phyloP scores from a whole-genome alignment of 768 basidiomycete species.

The Tulasnella sp. region DNA sequence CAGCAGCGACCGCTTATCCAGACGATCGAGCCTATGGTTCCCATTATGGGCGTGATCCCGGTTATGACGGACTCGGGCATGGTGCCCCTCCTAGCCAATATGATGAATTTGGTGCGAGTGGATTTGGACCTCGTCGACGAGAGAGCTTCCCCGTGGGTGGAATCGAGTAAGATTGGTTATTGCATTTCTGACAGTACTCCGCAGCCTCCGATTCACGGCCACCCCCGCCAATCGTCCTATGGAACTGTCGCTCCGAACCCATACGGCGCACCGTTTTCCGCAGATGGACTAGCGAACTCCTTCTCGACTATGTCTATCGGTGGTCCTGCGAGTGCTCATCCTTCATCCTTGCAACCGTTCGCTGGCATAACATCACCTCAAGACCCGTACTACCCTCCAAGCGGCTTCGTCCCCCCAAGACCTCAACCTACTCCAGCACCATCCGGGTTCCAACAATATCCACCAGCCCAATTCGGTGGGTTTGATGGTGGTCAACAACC shows the following conservation, averaged over 20 bases:
- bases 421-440: constrained; percentile 20
- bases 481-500: constrained; percentile 21
- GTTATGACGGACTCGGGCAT: constrained; percentile 34
- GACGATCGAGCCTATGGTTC: constrained; percentile 41
- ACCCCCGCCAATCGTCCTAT: constrained; percentile 28
- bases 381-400: constrained; percentile 15
- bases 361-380: background rate
- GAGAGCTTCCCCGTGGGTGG: constrained; percentile 60
- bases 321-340: constrained; percentile 12
- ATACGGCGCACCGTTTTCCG: constrained; percentile 11
- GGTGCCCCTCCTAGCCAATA: constrained; percentile 45
- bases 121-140: constrained; percentile 47
- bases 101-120: constrained; percentile 56
- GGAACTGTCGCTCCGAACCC: constrained; percentile 20
- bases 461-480: constrained; percentile 19
- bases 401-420: constrained; percentile 20
- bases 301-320: constrained; percentile 23
- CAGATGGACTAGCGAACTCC: constrained; percentile 23
- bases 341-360: constrained; percentile 12
- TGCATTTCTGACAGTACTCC: background rate
- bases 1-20: constrained; percentile 13
- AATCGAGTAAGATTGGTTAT: background rate
- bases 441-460: constrained; percentile 24
- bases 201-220: constrained; percentile 3
- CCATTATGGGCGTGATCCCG: constrained; percentile 49